Conservation (phyloP, 2,329 filamentous ascomycete species). For the Talaromyces sp. region DNA sequence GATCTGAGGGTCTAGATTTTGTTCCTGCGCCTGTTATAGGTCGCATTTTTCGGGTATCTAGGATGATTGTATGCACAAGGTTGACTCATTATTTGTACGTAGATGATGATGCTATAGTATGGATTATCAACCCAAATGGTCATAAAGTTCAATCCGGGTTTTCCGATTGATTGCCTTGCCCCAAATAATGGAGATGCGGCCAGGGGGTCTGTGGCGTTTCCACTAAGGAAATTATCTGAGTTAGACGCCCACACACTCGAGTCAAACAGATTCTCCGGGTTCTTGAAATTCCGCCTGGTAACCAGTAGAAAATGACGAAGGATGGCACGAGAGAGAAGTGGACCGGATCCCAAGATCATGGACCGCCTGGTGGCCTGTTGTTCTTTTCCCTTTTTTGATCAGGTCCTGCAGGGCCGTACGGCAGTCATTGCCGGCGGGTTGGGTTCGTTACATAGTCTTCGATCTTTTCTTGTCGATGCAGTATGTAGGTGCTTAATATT, state of each 20-base stretch:
- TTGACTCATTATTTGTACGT: conserved; percentile 2
- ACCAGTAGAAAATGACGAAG: conserved; percentile 3
- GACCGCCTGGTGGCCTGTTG: neutral
- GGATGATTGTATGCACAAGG: neutral
- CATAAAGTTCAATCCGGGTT: neutral
- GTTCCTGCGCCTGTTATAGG: neutral
- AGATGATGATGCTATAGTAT: neutral
- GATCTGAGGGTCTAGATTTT: neutral
- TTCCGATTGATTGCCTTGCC: neutral
- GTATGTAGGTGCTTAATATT: neutral
- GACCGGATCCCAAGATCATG: conserved; percentile 5
- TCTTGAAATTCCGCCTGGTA: conserved; percentile 1
- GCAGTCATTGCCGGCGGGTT: neutral
- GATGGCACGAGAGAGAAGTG: neutral
- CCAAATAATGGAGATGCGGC: neutral
- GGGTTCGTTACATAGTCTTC: neutral
- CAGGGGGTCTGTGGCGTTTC: neutral
- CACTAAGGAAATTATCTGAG: neutral
- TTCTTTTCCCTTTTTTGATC: neutral
- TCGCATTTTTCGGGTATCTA: neutral
- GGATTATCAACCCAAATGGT: neutral
- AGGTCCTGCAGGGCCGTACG: neutral
- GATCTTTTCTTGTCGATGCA: neutral
- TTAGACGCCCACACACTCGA: neutral
- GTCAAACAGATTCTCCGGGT: neutral